Base-by-base conservation (phyloP, 2,329 filamentous ascomycete species). In the Aspergillus sp. region DNA sequence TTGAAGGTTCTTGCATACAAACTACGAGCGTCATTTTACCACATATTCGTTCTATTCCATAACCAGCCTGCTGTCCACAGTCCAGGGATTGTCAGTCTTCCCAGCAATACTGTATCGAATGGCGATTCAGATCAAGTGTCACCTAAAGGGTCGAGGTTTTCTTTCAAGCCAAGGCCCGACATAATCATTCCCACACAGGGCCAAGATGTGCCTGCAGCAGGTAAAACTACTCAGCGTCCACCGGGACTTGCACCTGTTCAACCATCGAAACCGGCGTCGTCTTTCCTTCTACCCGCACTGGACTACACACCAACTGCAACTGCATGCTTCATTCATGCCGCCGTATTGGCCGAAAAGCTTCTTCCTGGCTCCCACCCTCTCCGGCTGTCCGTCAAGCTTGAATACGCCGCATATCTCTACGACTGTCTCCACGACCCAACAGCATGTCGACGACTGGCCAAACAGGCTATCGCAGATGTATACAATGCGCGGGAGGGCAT, bases 1-100 rank as follows among this genome's bases (percentile, higher is more conserved):
- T 81, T 95, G 45, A 90, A 90, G 60, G 90, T 97, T 36, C 77
- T 98, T 50, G 85, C 88, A 13, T 88, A 89, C 64, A 98, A 97
- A 68, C 77, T 98, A 10, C 84, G 89, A 47, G 93, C 93, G 11
- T 95, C 89, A 13, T 95, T 97, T 63, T 93, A 94, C 58, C 91
- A 98, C 70, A 89, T 98, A 53, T 95, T 95, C 65, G 93, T 95
- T 42, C 78, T 97, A 9, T 97, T 96, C 62, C 89, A 96, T 71
- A 96, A 96, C 67, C 82, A 88, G 42, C 91, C 91, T 0, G 77
- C 85, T 0, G 79, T 95, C 44, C 84, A 83, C 36, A 72, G 76
- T 31, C 76, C 81, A 58, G 76, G 76, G 13, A 70, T 78, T 46
- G 71, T 73, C 36, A 62, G 57, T 46, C 60, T 66, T 8, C 57